Conservation (phyloP, 768 basidiomycete species). For the Podaxis pistillaris region DNA sequence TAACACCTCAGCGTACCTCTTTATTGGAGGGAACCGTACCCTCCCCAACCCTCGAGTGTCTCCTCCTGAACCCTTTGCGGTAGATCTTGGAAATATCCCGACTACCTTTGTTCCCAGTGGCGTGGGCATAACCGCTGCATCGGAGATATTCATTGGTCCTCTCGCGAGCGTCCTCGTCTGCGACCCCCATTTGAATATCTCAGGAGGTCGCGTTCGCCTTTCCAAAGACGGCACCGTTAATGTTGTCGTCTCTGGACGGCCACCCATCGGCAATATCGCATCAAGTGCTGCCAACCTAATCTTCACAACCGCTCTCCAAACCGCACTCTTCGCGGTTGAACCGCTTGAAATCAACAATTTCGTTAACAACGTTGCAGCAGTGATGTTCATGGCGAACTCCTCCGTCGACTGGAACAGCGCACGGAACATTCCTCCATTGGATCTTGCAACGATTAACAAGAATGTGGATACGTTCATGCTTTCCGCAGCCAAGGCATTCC, state of each 20-base stretch:
- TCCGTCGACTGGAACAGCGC: constrained; percentile 8
- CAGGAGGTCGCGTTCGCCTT: constrained; percentile 7
- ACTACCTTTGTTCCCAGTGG: constrained; percentile 1
- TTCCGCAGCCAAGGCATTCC: constrained; percentile 16
- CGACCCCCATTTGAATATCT: background rate
- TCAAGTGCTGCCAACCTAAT: constrained; percentile 10
- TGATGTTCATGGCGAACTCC: constrained; percentile 12
- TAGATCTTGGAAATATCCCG: constrained; percentile 8
- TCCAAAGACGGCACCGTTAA: background rate
- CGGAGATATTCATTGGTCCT: background rate
- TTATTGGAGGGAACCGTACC: constrained; percentile 9
- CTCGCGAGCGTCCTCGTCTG: constrained; percentile 11
- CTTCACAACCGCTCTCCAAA: constrained; percentile 3
- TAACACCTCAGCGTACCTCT: constrained; percentile 1
- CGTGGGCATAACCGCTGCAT: background rate
- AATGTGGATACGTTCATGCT: constrained; percentile 14
- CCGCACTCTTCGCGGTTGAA: background rate
- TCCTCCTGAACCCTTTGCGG: background rate
- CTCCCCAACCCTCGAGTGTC: background rate
- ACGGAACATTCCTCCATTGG: constrained; percentile 1
- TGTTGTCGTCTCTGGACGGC: constrained; percentile 1
- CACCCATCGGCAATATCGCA: constrained; percentile 9
- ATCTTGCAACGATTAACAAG: constrained; percentile 4
- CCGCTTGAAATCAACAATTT: background rate
- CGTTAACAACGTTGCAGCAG: constrained; percentile 10